Percentiles rank a stretch among this genome's conserved stretches.
These are phyloP conservation scores for Entomortierella parvispora DNA, from an alignment of 192 early-diverging fungal species.

Conservation along the genomic window DNA sequence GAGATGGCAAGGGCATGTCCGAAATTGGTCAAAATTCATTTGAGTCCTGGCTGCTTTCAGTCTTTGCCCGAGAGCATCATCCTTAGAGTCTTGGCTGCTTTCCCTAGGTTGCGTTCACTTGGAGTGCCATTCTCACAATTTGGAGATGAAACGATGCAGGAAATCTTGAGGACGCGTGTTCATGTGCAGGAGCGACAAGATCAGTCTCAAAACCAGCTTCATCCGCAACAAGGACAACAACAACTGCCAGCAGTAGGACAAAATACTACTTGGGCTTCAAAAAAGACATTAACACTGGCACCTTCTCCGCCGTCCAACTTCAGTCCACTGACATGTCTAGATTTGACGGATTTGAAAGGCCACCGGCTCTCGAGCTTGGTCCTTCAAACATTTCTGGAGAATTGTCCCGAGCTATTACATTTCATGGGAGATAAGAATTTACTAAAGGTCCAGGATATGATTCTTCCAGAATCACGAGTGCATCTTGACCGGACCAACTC, in stretches of 20 bases:
- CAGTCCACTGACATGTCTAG: conserved; percentile 10
- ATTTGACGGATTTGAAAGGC: conserved; percentile 5
- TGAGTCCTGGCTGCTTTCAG: conserved; percentile 9
- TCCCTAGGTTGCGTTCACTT: not conserved
- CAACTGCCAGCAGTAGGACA: not conserved
- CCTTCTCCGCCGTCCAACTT: not conserved
- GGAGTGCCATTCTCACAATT: conserved; percentile 10
- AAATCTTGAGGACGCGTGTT: not conserved
- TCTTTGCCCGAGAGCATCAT: conserved; percentile 7
- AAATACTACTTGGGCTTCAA: not conserved
- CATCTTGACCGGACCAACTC: not conserved
- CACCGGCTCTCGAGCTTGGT: not conserved
- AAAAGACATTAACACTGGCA: not conserved
- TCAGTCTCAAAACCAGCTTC: too few relatives aligned
- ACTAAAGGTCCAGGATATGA: conserved; percentile 7
- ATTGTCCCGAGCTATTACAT: not conserved
- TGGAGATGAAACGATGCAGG: conserved; percentile 12
- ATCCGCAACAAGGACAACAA: too few relatives aligned
- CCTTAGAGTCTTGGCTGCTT: not conserved
- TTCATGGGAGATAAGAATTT: not conserved
- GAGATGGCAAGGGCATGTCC: conserved; percentile 3
- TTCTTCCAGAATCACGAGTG: not conserved
- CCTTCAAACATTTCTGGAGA: conserved; percentile 3
- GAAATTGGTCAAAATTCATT: conserved; percentile 8
- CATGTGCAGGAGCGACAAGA: not conserved